A percentile compares a stretch with the other conserved stretches of the same genome.
Evolutionary conservation across 495 filamentous ascomycete genomes (phyloP).

Genomic region (Lasiosphaeriaceae sp.): DNA sequence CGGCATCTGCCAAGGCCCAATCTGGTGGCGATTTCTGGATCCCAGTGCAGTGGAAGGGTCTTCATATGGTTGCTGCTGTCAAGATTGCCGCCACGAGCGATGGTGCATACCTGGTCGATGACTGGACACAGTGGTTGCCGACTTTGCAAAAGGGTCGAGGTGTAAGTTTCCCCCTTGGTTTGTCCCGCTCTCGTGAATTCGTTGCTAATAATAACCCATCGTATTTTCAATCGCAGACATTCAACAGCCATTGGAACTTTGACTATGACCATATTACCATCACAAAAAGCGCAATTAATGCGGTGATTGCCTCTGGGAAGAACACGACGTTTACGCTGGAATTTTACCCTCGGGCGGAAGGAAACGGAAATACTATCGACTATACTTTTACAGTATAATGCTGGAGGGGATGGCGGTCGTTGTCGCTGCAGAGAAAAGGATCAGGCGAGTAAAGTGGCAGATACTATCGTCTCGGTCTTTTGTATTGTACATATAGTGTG

Average conservation of each 20-base stretch:
- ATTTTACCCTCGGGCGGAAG: constrained; percentile 44
- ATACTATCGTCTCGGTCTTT: too few relatives aligned
- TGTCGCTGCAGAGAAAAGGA: too few relatives aligned
- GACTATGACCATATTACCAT: constrained; percentile 42
- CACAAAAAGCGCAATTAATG: constrained; percentile 38
- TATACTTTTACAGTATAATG: constrained; percentile 43
- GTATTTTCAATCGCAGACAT: constrained; percentile 32
- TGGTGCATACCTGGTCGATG: constrained; percentile 50
- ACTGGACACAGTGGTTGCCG: constrained; percentile 55
- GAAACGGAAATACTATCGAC: constrained; percentile 37
- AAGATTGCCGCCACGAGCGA: constrained; percentile 50
- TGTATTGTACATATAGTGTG: too few relatives aligned
- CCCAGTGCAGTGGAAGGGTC: constrained; percentile 50
- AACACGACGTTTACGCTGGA: constrained; percentile 50
- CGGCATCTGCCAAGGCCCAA: constrained; percentile 37
- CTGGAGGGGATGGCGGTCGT: too few relatives aligned
- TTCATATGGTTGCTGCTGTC: constrained; percentile 46
- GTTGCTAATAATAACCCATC: not conserved
- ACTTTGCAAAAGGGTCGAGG: constrained; percentile 47
- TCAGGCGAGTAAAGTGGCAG: too few relatives aligned
- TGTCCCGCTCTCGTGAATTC: not conserved
- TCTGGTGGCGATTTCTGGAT: constrained; percentile 44
- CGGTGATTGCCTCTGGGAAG: constrained; percentile 43
- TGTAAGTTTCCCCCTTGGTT: not conserved
- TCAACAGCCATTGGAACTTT: constrained; percentile 50